These are phyloP conservation scores for Pseudogymnoascus sp. DNA, from an alignment of 2,329 filamentous ascomycete species.

Conservation along the genomic window DNA sequence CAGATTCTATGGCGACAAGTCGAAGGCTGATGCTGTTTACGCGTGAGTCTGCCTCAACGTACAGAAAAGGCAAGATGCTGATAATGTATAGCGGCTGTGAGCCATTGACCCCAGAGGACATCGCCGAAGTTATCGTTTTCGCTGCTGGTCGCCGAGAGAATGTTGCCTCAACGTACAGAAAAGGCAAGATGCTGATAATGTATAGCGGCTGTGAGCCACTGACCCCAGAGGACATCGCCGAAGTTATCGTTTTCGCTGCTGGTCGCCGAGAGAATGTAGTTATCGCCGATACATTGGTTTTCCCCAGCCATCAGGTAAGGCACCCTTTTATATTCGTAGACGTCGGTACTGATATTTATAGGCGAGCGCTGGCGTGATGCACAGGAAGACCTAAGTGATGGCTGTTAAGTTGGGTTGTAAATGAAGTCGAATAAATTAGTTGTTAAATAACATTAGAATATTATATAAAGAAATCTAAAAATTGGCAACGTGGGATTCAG, in stretches of 20 bases:
- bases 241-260: conserved; percentile 79
- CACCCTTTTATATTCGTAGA: conserved; percentile 12
- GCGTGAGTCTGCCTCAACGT: conserved; percentile 43
- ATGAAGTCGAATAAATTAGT: neutral
- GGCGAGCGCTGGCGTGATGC: neutral
- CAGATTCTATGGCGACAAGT: conserved; percentile 79
- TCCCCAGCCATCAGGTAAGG: conserved; percentile 79
- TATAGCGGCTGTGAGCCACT: conserved; percentile 67
- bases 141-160: conserved; percentile 77
- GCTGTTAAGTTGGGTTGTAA: neutral
- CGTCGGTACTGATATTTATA: neutral
- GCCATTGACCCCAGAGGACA: conserved; percentile 80
- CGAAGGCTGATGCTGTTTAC: conserved; percentile 85
- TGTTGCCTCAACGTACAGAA: too few relatives aligned
- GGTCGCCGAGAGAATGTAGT: conserved; percentile 84
- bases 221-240: conserved; percentile 84
- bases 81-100: conserved; percentile 53
- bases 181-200: conserved; percentile 11
- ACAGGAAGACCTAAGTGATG: neutral
- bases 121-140: conserved; percentile 86
- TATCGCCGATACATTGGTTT: conserved; percentile 77
- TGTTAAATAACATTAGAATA: neutral
- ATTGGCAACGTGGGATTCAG: neutral
- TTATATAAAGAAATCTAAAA: neutral
- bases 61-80: conserved; percentile 12